Conservation (phyloP, 768 basidiomycete genomes). For the Tricholoma saponaceum region DNA sequence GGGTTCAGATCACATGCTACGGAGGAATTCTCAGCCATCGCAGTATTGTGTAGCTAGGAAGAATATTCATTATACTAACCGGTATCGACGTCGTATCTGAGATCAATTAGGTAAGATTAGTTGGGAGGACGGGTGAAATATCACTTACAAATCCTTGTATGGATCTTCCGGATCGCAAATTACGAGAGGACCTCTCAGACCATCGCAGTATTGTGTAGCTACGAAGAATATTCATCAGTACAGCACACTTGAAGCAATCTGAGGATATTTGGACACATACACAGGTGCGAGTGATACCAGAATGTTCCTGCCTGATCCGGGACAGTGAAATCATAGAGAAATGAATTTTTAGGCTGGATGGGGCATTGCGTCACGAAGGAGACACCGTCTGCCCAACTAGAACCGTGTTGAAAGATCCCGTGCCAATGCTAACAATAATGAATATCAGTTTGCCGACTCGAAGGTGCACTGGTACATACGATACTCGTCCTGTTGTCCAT, state of each 20-base stretch:
- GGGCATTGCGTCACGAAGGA: conserved; percentile 39
- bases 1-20: conserved; percentile 32
- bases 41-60: conserved; percentile 43
- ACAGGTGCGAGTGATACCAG: conserved; percentile 28
- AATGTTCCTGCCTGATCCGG: conserved; percentile 23
- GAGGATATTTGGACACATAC: conserved; percentile 16
- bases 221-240: conserved; percentile 22
- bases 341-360: conserved; percentile 31
- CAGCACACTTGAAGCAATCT: background rate
- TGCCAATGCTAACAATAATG: conserved; percentile 42
- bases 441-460: no score
- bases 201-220: conserved; percentile 48
- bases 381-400: conserved; percentile 32
- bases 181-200: conserved; percentile 32
- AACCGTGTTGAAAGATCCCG: conserved; percentile 38
- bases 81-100: conserved; percentile 12
- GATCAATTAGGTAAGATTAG: background rate
- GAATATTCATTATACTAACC: conserved; percentile 15
- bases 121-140: background rate
- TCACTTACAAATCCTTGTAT: conserved; percentile 23
- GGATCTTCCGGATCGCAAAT: conserved; percentile 37
- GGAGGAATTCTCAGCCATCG: conserved; percentile 35
- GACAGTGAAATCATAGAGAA: conserved; percentile 33
- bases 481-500: conserved; percentile 6
- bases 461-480: no score